phyloP scores from a whole-genome alignment of 2,329 filamentous ascomycete species.

The Fusarium sp. region DNA sequence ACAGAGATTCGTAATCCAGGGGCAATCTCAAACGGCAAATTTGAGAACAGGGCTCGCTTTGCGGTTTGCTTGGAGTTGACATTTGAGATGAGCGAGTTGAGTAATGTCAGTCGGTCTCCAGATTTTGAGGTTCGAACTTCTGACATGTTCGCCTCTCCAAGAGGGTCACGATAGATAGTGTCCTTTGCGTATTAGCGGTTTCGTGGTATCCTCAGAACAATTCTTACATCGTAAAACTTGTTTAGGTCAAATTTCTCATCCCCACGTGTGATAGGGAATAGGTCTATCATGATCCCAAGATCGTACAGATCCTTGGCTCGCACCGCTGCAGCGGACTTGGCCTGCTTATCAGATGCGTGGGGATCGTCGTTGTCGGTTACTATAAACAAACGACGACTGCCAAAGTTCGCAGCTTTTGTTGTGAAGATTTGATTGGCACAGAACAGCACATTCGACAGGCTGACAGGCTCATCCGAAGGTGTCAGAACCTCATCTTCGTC shows the following conservation, averaged over 20 bases:
- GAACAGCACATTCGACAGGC: constrained; percentile 91
- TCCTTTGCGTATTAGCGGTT: constrained; percentile 65
- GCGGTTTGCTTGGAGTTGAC: constrained; percentile 92
- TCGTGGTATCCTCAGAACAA: background rate
- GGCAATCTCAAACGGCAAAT: constrained; percentile 87
- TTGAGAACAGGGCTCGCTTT: constrained; percentile 87
- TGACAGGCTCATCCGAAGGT: constrained; percentile 75
- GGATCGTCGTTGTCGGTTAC: constrained; percentile 96
- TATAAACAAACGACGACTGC: constrained; percentile 91
- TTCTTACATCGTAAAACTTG: constrained; percentile 88
- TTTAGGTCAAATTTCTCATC: constrained; percentile 81
- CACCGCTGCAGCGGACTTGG: constrained; percentile 82
- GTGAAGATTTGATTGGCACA: constrained; percentile 98
- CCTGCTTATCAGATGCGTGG: constrained; percentile 77
- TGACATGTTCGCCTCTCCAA: constrained; percentile 70
- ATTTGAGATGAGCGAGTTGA: constrained; percentile 84
- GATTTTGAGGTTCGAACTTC: constrained; percentile 73
- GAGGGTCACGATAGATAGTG: constrained; percentile 86
- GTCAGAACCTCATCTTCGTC: constrained; percentile 76
- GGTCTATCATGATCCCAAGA: constrained; percentile 88
- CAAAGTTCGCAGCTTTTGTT: constrained; percentile 93
- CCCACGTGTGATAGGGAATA: constrained; percentile 85
- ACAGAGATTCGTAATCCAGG: constrained; percentile 88
- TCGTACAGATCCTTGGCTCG: constrained; percentile 96
- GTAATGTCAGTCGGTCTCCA: constrained; percentile 80